phyloP scores from a whole-genome alignment of 805 yeast genomes.

The Peterozyma xylosa region DNA sequence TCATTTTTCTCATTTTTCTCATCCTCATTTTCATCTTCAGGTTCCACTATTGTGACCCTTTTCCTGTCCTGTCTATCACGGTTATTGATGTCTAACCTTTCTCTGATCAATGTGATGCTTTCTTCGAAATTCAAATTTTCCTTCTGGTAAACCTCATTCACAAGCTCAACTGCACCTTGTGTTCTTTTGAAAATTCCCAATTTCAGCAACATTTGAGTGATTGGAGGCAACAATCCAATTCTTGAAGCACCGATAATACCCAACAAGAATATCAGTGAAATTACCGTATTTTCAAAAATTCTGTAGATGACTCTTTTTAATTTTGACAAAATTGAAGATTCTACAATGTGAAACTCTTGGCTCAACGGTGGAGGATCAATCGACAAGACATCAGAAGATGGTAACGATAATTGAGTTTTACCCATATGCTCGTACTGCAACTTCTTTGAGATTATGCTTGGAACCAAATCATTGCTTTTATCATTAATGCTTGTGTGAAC shows the following conservation, averaged over 20 bases:
- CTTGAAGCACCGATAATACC: conserved; percentile 29
- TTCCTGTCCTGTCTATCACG: conserved; percentile 7
- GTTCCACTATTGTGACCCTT: conserved; percentile 20
- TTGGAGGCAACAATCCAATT: conserved; percentile 27
- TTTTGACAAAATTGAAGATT: conserved; percentile 2
- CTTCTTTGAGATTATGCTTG: background rate
- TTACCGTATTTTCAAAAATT: conserved; percentile 42
- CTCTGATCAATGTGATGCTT: conserved; percentile 17
- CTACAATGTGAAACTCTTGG: background rate
- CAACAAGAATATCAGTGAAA: conserved; percentile 28
- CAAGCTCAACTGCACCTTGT: conserved; percentile 25
- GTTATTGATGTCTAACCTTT: conserved; percentile 12
- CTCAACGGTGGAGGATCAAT: conserved; percentile 11
- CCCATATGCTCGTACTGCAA: background rate
- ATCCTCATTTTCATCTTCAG: conserved; percentile 15
- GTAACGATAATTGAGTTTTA: conserved; percentile 7
- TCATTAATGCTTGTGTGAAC: conserved; percentile 30
- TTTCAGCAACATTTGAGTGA: conserved; percentile 20
- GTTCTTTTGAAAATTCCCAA: conserved; percentile 25
- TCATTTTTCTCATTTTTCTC: background rate
- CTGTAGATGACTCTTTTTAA: conserved; percentile 17
- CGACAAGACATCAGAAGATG: conserved; percentile 7
- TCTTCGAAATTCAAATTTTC: conserved; percentile 18
- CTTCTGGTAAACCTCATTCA: conserved; percentile 20
- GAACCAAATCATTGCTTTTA: conserved; percentile 1